Evolutionary conservation across 2,329 filamentous ascomycete species (phyloP), one percentile per base, ranked within the genome.

Genomic region (Decorospora gaudefroyi): DNA sequence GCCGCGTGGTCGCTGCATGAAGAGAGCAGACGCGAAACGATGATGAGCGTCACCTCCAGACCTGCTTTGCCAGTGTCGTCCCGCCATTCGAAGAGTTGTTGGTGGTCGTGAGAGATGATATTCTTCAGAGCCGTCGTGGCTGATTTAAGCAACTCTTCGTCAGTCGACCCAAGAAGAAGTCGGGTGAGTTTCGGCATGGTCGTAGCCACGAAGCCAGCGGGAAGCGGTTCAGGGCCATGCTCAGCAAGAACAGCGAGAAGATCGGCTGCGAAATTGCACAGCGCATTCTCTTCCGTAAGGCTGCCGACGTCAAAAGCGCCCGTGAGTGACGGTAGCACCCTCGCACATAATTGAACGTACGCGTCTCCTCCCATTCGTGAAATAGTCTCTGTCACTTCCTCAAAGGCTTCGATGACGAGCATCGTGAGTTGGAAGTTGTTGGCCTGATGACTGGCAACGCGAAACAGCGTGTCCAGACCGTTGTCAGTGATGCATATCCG

Each of bases 341-440:
- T 95, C 57, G 83, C 77, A 66, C 92, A 96, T 5, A 99, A 79
- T 8, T 82, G 82, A 34, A 85, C 79, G 68, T 92, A 99, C 1
- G 84, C 80, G 6, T 87, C 82, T 5, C 79, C 74, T 15, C 83
- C 83, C 49, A 75, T 73, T 10, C 84, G 82, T 2, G 86, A 76
- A 46, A 95, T 80, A 1, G 77, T 79, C 36, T 80, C 76, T 4
- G 91, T 87, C 43, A 96, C 85, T 29, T 93, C 89, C 68, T 97
- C 92, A 63, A 99, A 95, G 0, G 89, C 85, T 71, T 99, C 93
- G 23, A 83, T 87, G 16, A 97, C 87, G 37, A 96, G 77, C 74
- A 91, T 86, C 0, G 86, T 90, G 32, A 96, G 82, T 68, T 96
- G 91, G 74, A 95, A 95, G 72, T 95, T 97, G 49, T 81, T 83